A percentile compares a stretch with the other conserved stretches of the same genome.
Evolutionary conservation across 2,329 filamentous ascomycete species (phyloP).

Genomic region (Magnaporthiopsis incrustans): DNA sequence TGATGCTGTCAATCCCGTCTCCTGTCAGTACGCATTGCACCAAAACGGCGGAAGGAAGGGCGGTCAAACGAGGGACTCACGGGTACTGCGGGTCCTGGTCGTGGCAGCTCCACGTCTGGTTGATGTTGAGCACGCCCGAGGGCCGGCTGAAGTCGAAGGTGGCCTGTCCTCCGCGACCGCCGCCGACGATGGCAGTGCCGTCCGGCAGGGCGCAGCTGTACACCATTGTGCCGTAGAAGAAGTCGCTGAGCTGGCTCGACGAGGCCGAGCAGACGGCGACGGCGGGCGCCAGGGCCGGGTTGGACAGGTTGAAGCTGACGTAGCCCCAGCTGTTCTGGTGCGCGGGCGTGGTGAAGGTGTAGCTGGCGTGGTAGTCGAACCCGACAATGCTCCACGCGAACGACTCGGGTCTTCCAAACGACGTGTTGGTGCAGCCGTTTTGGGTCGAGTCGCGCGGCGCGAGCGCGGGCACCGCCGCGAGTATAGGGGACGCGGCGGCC

Average conservation of each 20-base stretch:
- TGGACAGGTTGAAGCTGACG: constrained; percentile 40
- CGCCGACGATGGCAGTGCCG: constrained; percentile 9
- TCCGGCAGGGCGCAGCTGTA: constrained; percentile 35
- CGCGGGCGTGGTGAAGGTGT: constrained; percentile 40
- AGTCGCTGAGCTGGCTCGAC: constrained; percentile 36
- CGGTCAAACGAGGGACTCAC: constrained; percentile 17
- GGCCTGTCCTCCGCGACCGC: constrained; percentile 10
- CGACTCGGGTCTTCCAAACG: constrained; percentile 15
- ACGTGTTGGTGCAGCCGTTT: constrained; percentile 24
- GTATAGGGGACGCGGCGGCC: not conserved
- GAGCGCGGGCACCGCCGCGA: not conserved
- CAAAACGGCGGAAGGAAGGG: too few species aligned
- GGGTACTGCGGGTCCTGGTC: constrained; percentile 29
- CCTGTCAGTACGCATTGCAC: not conserved
- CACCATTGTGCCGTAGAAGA: constrained; percentile 38
- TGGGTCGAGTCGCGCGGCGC: constrained; percentile 6
- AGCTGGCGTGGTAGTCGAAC: constrained; percentile 41
- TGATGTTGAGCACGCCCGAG: constrained; percentile 28
- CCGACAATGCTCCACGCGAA: constrained; percentile 30
- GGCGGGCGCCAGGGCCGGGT: constrained; percentile 30
- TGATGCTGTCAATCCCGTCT: constrained; percentile 11
- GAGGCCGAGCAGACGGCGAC: constrained; percentile 27
- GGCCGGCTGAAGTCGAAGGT: constrained; percentile 35
- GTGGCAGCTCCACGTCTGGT: constrained; percentile 41
- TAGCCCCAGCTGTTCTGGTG: constrained; percentile 42